Percentiles rank a stretch among this genome's conserved stretches.
Evolutionary conservation across 1,284 basidiomycete genomes (phyloP).

Genomic region (Athelia psychrophila): DNA sequence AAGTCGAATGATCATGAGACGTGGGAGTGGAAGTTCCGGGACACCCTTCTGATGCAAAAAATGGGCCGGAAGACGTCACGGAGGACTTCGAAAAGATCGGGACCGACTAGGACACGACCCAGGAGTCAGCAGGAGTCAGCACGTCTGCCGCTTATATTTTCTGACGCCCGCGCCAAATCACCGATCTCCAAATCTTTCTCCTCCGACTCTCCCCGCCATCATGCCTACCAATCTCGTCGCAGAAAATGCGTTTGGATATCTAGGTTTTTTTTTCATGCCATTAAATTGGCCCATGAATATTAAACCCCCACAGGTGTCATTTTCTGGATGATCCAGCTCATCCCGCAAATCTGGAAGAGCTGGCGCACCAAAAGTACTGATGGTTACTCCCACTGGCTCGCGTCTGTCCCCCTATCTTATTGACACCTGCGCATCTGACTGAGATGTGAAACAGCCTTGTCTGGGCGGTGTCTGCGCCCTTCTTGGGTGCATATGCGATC

Average conservation of each 20-base stretch:
- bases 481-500: conserved; percentile 73
- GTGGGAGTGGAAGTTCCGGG: no score
- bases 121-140: no score
- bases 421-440: not conserved
- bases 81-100: no score
- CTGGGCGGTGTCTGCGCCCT: conserved; percentile 63
- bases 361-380: conserved; percentile 70
- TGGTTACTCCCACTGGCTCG: conserved; percentile 70
- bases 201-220: no score
- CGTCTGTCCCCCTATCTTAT: conserved; percentile 43
- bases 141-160: no score
- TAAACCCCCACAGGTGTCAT: conserved; percentile 46
- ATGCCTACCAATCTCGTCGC: conserved; percentile 41
- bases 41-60: no score
- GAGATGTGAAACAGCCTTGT: not conserved
- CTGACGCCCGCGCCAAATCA: no score
- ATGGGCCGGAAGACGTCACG: no score
- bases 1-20: no score
- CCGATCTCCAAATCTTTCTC: no score
- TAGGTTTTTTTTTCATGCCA: conserved; percentile 34
- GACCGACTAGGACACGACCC: no score
- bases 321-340: conserved; percentile 68
- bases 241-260: conserved; percentile 61
- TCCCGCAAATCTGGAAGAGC: conserved; percentile 79
- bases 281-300: not conserved